Evolutionary conservation across 2,329 filamentous ascomycete species (phyloP).

Genomic region (Reticulascus tulasneorum): DNA sequence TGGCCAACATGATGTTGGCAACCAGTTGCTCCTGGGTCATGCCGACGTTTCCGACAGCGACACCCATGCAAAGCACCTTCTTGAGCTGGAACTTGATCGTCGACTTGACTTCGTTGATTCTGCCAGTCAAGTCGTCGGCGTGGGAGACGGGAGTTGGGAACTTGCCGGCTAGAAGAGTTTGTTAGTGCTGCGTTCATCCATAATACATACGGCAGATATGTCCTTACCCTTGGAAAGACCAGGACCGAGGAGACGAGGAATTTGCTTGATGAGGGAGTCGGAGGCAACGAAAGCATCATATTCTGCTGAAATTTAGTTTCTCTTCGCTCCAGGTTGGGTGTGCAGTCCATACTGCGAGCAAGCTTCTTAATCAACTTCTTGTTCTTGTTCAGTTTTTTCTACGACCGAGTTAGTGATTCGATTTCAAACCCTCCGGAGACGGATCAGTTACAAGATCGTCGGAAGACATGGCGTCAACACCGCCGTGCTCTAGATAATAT

Average conservation of each 20-base stretch:
- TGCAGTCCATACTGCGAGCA: too few relatives aligned
- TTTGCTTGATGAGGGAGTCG: conserved; percentile 98
- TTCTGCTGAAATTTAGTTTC: too few relatives aligned
- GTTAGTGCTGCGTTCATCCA: conserved; percentile 20
- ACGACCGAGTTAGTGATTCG: too few relatives aligned
- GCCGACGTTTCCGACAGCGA: conserved; percentile 96
- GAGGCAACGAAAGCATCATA: conserved; percentile 99
- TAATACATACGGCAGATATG: neutral
- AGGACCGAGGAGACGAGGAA: conserved; percentile 97
- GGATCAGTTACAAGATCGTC: too few relatives aligned
- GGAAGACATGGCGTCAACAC: conserved; percentile 95
- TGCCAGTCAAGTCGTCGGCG: conserved; percentile 85
- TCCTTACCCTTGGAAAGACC: conserved; percentile 89
- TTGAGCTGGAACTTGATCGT: conserved; percentile 99
- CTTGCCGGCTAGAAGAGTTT: conserved; percentile 72
- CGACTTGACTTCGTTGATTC: conserved; percentile 99
- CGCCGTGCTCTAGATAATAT: too few relatives aligned
- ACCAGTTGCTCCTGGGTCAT: conserved; percentile 97
- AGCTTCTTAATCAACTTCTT: conserved; percentile 99
- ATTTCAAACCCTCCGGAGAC: too few relatives aligned
- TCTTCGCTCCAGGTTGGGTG: too few relatives aligned
- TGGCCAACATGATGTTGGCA: conserved; percentile 98
- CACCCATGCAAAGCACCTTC: conserved; percentile 99
- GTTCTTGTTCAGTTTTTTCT: conserved; percentile 99
- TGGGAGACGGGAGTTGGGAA: conserved; percentile 99